Base-by-base conservation (phyloP, 2,329 filamentous ascomycete species). In the Dendrostoma leiphaemia region DNA sequence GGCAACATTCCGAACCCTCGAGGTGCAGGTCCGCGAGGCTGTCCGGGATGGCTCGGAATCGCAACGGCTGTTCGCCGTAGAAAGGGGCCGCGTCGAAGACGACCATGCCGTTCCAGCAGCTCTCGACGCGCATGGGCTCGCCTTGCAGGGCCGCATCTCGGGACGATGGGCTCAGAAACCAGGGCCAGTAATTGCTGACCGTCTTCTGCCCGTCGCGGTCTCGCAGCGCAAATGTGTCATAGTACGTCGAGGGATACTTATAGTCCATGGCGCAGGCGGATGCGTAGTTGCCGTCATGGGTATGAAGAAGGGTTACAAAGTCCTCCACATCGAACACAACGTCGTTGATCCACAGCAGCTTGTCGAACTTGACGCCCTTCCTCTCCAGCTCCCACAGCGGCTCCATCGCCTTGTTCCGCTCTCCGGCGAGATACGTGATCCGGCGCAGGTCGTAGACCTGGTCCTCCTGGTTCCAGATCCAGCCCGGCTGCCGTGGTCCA, bases 1-100 rank as follows among this genome's bases (percentile, higher is more conserved):
- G 79, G 68, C 89, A 92, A 72, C 88, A 91, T 69, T 92, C 89
- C 13, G 84, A 88, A n/a, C 78, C 89, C 68, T 92, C 89, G 24
- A 91, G 74, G 63, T 90, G 87, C 24, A 73, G 63, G 7, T 68
- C 63, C 2, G 82, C 83, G 1, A 93, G 79, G 4, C 76, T 77
- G 65, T 89, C 85, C 2, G 80, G 69, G 48, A 87, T 76, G 19
- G 79, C 85, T 23, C 86, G 83, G 64, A 89, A 90, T 6, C 68
- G 68, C 0, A 89, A 72, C 3, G 72, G 73, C 0, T 69, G 63
- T 2, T 65, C 60, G 23, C 59, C 61, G 54, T 80, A 78, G 63
- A 80, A 82, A 1, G 79, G 76, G 4, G 64, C 65, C 0, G 78
- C 71, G 47, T 71, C 69, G 54, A 71, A 74, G 44, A 63, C 71